Evolutionary conservation across 345 rosid species (phyloP), one percentile per base, ranked within the genome.

Genomic region (Brassica cretica): DNA sequence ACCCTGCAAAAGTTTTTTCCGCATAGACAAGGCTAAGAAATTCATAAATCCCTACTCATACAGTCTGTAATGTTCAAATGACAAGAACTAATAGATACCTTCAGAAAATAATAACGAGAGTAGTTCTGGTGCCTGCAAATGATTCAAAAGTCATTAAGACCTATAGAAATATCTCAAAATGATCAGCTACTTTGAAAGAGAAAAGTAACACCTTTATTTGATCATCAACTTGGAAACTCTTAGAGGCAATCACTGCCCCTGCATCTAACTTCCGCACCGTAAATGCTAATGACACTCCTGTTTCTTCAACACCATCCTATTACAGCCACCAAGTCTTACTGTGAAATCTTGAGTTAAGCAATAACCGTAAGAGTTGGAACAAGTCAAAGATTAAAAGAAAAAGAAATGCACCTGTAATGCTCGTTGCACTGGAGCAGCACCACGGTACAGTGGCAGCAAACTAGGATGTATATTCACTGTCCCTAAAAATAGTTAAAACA

Each of bases 381-480:
- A 15, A 58, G 66, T 41, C n/a, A 8, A 49, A 46, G 15, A 46
- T 2, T 6, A 15, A 24, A 44, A 35, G 15, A n/a, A 1, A 21
- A 27, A 16, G 35, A 15, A 0, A 1, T 51, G 72, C 63, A 92
- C 98, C 96, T 89, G 88, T 77, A 92, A 79, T 59, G 94, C 94
- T 81, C 98, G 88, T 78, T 94, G 98, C 80, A 91, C 98, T 68
- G 97, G 97, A 82, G 98, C 97, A 84, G 97, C 98, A 56, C 98
- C 98, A 76, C 97, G 97, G 64, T 94, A 94, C 30, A 86, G 71
- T 0, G 98, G 99, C 33, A 95, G 78, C 79, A 95, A 82, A 85
- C 98, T 95, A 51, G 98, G 99, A 72, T 93, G 99, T 82, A 95
- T 84, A 68, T 95, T 95, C 74, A 95, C 97, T 0, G 97, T 95